Evolutionary conservation across 1,284 basidiomycete genomes (phyloP), one percentile per base, ranked within the genome.

Genomic region (Pseudozyma tsukubaensis): DNA sequence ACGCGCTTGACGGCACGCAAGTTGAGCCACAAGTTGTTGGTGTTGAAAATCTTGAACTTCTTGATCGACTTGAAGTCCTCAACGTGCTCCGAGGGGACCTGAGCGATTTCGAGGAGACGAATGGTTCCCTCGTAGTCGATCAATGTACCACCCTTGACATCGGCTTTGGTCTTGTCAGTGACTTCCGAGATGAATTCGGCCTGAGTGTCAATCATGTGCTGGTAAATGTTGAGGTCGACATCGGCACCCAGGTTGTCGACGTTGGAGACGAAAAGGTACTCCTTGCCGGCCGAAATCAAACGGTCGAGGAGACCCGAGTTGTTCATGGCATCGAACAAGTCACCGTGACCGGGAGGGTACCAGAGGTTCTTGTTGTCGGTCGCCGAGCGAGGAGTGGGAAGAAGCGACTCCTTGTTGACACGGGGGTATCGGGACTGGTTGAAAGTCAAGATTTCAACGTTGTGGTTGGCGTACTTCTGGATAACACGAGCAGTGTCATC

Each of bases 151-250:
- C 97, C 97, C 90, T 99, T 99, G 87, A 99, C 92, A 86, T 99
- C 96, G 65, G 97, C 97, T 89, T 99, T 99, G 85, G 97, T 99
- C 91, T 99, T 99, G 89, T 99, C 95, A 5, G 97, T 99, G 75
- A 99, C 94, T 67, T 85, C 84, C 11, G 83, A 84, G 62, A 85
- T 85, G 68, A 84, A 85, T 66, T 85, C 84, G 62, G 84, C 80
- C 70, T 84, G 82, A 16, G 82, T 78, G 67, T 85, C 84, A 50
- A 85, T 81, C 84, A 85, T 85, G 76, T 85, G 83, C 87, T 99
- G 96, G 63, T 52, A 72, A 60, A 73, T 86, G 82, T 81, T 88
- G 56, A 86, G 84, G 79, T 89, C 92, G 66, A 90, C 96, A 89
- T 97, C 94, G 70, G 97, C 97, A 84, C 97, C 97, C 83, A 99